Evolutionary conservation across 2,329 filamentous ascomycete genomes (phyloP).

Genomic region (Ceratocystis alfenasii): DNA sequence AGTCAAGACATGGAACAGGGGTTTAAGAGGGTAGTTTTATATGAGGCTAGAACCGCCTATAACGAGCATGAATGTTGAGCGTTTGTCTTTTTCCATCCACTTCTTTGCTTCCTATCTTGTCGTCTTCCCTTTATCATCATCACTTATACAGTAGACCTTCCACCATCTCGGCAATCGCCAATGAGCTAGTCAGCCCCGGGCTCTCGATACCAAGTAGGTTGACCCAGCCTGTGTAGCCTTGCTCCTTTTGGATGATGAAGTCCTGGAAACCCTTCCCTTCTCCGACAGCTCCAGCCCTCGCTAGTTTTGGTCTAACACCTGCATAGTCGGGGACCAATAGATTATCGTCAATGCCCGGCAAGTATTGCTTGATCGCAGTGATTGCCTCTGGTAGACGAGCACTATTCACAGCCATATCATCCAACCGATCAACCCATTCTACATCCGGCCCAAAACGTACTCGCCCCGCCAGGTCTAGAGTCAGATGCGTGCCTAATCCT

Average conservation of each 20-base stretch:
- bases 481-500: conserved; percentile 85
- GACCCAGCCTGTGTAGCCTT: conserved; percentile 69
- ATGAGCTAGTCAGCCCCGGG: conserved; percentile 72
- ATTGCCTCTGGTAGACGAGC: conserved; percentile 55
- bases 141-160: conserved; percentile 36
- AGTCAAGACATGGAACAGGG: conserved; percentile 22
- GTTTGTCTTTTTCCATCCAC: neutral
- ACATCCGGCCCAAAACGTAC: conserved; percentile 91
- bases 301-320: conserved; percentile 80
- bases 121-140: too few species aligned
- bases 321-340: conserved; percentile 73
- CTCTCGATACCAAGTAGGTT: conserved; percentile 90
- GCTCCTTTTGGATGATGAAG: conserved; percentile 67
- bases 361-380: conserved; percentile 62
- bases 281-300: conserved; percentile 45
- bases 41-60: neutral
- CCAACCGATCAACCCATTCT: conserved; percentile 69
- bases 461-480: conserved; percentile 71
- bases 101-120: conserved; percentile 21
- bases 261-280: conserved; percentile 64
- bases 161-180: conserved; percentile 78
- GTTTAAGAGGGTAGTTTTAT: neutral
- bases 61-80: neutral
- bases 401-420: conserved; percentile 56
- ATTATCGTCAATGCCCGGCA: conserved; percentile 57